phyloP scores from a whole-genome alignment of 768 basidiomycete species.

The Amanita jacksonii region DNA sequence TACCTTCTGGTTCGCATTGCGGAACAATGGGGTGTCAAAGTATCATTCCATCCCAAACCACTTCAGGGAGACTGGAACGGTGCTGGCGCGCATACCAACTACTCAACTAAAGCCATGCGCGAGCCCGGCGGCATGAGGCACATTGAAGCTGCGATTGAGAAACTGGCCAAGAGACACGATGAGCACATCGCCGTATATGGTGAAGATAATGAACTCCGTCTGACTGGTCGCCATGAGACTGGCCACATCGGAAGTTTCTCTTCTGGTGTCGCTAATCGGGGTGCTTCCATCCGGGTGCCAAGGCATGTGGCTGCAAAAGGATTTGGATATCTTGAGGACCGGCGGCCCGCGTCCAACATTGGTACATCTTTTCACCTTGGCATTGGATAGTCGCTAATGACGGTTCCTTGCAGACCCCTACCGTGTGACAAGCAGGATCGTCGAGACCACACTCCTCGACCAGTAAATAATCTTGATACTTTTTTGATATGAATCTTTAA shows the following conservation, averaged over 20 bases:
- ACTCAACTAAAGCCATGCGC: slow-evolving; percentile 90
- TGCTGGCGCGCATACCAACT: slow-evolving; percentile 98
- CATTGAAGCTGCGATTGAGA: slow-evolving; percentile 91
- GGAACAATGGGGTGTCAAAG: slow-evolving; percentile 95
- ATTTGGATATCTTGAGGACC: slow-evolving; percentile 92
- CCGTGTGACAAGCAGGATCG: slow-evolving; percentile 82
- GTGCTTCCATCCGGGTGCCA: slow-evolving; percentile 93
- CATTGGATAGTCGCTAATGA: slow-evolving; percentile 6
- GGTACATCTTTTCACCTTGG: slow-evolving; percentile 36
- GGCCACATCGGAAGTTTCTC: slow-evolving; percentile 88
- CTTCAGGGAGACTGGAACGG: slow-evolving; percentile 98
- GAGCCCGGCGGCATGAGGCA: slow-evolving; percentile 87
- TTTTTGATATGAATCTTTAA: not conserved
- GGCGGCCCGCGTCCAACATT: slow-evolving; percentile 97
- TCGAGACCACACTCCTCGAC: slow-evolving; percentile 77
- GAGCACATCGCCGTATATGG: slow-evolving; percentile 98
- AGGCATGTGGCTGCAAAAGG: slow-evolving; percentile 89
- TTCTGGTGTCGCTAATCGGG: slow-evolving; percentile 95
- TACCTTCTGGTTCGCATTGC: slow-evolving; percentile 93
- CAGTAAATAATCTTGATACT: slow-evolving; percentile 26
- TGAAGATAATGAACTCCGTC: slow-evolving; percentile 92
- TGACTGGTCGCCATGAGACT: slow-evolving; percentile 97
- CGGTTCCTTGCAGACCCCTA: slow-evolving; percentile 73
- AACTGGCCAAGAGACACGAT: slow-evolving; percentile 81
- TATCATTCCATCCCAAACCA: slow-evolving; percentile 99